Percentiles rank a stretch among this genome's conserved stretches.
Evolutionary conservation across 179 eudicot genomes (phyloP).

Genomic region (Vitellaria paradoxa): DNA sequence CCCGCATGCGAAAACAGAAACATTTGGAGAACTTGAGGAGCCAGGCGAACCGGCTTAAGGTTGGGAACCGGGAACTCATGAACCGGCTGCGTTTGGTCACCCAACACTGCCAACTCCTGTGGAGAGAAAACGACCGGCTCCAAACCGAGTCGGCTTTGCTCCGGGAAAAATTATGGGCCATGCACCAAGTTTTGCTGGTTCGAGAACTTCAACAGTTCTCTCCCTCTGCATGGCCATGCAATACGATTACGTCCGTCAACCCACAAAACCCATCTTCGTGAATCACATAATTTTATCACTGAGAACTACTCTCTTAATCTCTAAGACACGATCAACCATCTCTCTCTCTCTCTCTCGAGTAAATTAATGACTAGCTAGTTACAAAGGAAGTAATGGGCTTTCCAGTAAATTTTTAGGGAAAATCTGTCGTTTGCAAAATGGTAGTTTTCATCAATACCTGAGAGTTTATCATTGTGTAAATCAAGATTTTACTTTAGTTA

Average conservation of each 20-base stretch:
- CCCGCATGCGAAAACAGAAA: constrained; percentile 72
- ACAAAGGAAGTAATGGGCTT: not conserved
- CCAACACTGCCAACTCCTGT: constrained; percentile 36
- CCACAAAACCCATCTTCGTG: constrained; percentile 16
- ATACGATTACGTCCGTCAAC: constrained; percentile 16
- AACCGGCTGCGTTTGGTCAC: constrained; percentile 49
- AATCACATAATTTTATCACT: not conserved
- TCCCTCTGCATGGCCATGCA: constrained; percentile 31
- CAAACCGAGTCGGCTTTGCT: constrained; percentile 43
- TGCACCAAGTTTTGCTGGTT: constrained; percentile 40
- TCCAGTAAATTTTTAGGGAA: constrained; percentile 4
- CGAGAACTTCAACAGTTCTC: constrained; percentile 36
- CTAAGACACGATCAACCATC: not conserved
- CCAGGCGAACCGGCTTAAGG: constrained; percentile 42
- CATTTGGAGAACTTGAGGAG: constrained; percentile 70
- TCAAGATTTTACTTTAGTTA: not conserved
- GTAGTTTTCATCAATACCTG: not conserved
- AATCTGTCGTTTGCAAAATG: constrained; percentile 15
- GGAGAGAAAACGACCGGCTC: constrained; percentile 51
- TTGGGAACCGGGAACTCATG: constrained; percentile 51
- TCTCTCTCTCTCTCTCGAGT: not conserved
- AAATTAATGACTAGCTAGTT: not conserved
- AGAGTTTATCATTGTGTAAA: constrained; percentile 3
- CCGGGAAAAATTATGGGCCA: constrained; percentile 49
- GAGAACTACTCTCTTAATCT: not conserved